Evolutionary conservation across 768 basidiomycete genomes (phyloP).

Genomic region (Heimioporus sp.): DNA sequence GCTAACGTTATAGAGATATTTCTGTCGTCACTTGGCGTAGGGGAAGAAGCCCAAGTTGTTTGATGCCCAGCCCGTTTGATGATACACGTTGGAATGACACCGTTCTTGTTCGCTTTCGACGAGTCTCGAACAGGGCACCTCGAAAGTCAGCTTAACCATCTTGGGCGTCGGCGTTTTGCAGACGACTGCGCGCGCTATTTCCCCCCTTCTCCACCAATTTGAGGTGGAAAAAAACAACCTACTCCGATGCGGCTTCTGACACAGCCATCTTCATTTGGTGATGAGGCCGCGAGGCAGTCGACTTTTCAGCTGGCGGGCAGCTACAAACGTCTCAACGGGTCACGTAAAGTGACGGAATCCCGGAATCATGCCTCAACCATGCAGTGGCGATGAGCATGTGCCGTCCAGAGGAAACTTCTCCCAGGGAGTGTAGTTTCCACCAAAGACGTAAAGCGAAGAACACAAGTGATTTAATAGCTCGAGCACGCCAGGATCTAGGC

Average conservation of each 20-base stretch:
- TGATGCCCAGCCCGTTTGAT: neutral
- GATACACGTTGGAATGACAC: neutral
- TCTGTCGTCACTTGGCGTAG: neutral
- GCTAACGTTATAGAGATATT: constrained; percentile 14
- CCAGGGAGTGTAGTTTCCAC: neutral
- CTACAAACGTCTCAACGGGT: neutral
- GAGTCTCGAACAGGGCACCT: neutral
- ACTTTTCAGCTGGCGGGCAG: neutral
- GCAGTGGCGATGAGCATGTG: constrained; percentile 31
- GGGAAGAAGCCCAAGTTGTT: neutral
- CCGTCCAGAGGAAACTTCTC: neutral
- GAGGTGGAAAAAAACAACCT: constrained; percentile 2
- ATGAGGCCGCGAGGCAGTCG: constrained; percentile 14
- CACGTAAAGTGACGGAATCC: constrained; percentile 31
- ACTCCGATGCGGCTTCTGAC: constrained; percentile 12
- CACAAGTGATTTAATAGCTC: constrained; percentile 16
- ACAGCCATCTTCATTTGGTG: constrained; percentile 19
- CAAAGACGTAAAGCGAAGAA: constrained; percentile 17
- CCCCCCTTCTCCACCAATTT: constrained; percentile 2
- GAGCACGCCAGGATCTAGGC: constrained; percentile 16
- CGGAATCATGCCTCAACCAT: constrained; percentile 26
- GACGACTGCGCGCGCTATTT: constrained; percentile 18
- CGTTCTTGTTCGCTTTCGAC: neutral
- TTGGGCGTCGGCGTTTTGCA: constrained; percentile 13
- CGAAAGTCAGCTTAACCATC: neutral